Evolutionary conservation across 2,329 filamentous ascomycete genomes (phyloP).

Genomic region (Gnomoniopsis sp.): DNA sequence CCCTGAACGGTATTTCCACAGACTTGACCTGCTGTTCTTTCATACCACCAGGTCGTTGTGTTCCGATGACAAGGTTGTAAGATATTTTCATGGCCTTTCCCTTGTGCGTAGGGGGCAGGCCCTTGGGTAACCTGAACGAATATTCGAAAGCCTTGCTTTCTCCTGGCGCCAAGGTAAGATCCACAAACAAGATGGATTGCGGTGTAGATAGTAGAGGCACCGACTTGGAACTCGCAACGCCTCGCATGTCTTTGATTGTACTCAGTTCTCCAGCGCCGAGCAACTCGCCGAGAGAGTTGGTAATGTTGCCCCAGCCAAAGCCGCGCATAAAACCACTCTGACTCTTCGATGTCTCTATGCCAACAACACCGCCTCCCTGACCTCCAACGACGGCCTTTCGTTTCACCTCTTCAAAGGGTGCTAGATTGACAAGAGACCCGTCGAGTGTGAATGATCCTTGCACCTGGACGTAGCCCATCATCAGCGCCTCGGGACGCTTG

Average conservation of each 20-base stretch:
- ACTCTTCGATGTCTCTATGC: conserved; percentile 69
- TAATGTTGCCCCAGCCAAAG: conserved; percentile 84
- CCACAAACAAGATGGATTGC: conserved; percentile 93
- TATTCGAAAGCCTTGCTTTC: conserved; percentile 89
- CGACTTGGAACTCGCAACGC: conserved; percentile 77
- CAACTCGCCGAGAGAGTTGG: conserved; percentile 82
- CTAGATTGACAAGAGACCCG: conserved; percentile 83
- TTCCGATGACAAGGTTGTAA: conserved; percentile 88
- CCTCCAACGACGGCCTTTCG: conserved; percentile 86
- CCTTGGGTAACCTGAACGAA: conserved; percentile 78
- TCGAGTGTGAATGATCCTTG: conserved; percentile 90
- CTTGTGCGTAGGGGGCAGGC: conserved; percentile 85
- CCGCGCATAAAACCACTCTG: conserved; percentile 77
- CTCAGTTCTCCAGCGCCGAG: conserved; percentile 85
- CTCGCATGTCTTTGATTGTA: conserved; percentile 93
- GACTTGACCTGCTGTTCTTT: conserved; percentile 82
- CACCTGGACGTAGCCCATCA: conserved; percentile 98
- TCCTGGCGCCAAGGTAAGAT: conserved; percentile 80
- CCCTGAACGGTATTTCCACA: conserved; percentile 89
- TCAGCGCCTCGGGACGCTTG: conserved; percentile 70
- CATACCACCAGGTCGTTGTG: conserved; percentile 75
- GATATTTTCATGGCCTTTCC: conserved; percentile 92
- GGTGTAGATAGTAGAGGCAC: conserved; percentile 92
- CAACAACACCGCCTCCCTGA: conserved; percentile 82
- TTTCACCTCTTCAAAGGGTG: conserved; percentile 93